A percentile compares a stretch with the other conserved stretches of the same genome.
Evolutionary conservation across 306 rosid genomes (phyloP).

Genomic region (Cicer yamashitae): DNA sequence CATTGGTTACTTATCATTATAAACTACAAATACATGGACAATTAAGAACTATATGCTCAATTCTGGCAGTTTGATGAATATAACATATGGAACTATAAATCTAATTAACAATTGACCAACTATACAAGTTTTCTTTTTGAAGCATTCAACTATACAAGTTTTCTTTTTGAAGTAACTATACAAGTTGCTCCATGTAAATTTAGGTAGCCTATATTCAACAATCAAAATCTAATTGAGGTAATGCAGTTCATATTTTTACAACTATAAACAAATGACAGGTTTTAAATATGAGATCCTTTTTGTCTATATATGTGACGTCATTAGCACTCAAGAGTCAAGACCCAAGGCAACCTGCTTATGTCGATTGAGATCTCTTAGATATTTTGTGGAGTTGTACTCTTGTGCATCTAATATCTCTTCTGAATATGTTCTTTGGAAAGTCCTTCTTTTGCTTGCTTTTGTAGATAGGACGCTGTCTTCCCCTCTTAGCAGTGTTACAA

Average conservation of each 20-base stretch:
- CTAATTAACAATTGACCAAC: not conserved
- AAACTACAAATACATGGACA: slow-evolving; percentile 21
- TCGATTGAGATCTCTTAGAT: slow-evolving; percentile 61
- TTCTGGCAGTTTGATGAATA: slow-evolving; percentile 8
- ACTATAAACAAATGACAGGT: not conserved
- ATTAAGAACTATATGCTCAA: not conserved
- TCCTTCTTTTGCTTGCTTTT: slow-evolving; percentile 35
- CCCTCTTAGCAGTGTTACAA: slow-evolving; percentile 67
- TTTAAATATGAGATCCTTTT: slow-evolving; percentile 4
- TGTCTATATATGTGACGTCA: too few relatives aligned
- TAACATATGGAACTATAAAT: not conserved
- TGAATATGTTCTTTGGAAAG: slow-evolving; percentile 71
- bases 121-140: too few relatives aligned
- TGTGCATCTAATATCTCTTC: slow-evolving; percentile 79
- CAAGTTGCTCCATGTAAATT: slow-evolving; percentile 18
- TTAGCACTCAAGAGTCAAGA: not conserved
- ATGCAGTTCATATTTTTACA: slow-evolving; percentile 2
- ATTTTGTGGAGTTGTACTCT: slow-evolving; percentile 85
- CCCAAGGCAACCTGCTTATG: slow-evolving; percentile 62
- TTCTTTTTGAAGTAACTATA: not conserved
- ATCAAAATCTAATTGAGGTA: slow-evolving; percentile 11
- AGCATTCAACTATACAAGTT: slow-evolving; percentile 18
- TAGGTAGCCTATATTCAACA: not conserved
- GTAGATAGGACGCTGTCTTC: slow-evolving; percentile 44
- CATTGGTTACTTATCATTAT: not conserved